Evolutionary conservation across 2,329 filamentous ascomycete species (phyloP), one percentile per base, ranked within the genome.

Genomic region (Fusarium solani-melongenae): DNA sequence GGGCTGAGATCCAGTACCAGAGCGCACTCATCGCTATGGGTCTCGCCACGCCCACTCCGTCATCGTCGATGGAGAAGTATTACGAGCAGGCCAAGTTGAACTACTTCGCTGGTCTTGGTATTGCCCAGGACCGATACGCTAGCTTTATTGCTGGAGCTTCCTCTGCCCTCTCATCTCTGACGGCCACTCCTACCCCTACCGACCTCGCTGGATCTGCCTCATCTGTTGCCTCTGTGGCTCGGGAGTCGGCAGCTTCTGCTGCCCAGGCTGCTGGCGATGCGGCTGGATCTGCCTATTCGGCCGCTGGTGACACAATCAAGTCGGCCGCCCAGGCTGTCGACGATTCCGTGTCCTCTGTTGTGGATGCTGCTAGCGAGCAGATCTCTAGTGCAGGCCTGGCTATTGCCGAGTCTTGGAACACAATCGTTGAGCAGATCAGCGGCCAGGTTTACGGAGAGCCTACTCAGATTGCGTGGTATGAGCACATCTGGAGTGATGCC

Each of bases 61-160:
- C 82, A 72, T 83, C 86, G 0, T 77, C 83, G 81, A 88, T 81
- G 69, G 92, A 84, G 81, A 92, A 83, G 85, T 88, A 86, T 83
- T 89, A 84, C 79, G 90, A 86, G 79, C 91, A 87, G 84, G 92
- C 89, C 53, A 88, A 87, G 74, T 83, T 88, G 74, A 88, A 90
- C 78, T 96, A 96, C 81, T 95, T 94, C 76, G 92, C 94, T 72
- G 93, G 92, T 12, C 82, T 96, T 27, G 94, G 94, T 31, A 82
- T 94, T 51, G 94, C 94, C 1, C 92, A 97, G 77, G 93, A 91
- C 49, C 90, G 92, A 39, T 96, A 96, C 81, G 91, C 92, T 6
- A 92, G 92, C 58, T 96, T 96, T 77, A 73, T 96, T 3, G 87
- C 87, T 14, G 91, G 92, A 6, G 94, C 93, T 9, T 94, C 92